Percentiles rank a stretch among this genome's conserved stretches.
Evolutionary conservation across 2,329 filamentous ascomycete species (phyloP).

Genomic region (Exserohilum rostratum): DNA sequence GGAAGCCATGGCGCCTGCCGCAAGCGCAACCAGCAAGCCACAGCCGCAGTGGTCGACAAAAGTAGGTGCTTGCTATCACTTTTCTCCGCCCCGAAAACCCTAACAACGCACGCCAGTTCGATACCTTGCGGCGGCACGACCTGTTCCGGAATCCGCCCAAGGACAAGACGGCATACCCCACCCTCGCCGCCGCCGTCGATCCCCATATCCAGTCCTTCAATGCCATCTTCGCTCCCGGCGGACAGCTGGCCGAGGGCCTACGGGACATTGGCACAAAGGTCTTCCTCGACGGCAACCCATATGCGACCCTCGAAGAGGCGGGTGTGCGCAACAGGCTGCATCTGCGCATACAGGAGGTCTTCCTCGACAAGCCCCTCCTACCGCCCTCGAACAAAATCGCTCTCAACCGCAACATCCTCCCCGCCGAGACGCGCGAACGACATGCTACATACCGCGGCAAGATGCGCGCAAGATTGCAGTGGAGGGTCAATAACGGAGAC

Average conservation of each 20-base stretch:
- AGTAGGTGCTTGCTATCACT: slow-evolving; percentile 4
- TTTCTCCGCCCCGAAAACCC: background rate
- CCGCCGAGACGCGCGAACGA: slow-evolving; percentile 91
- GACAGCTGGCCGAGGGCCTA: slow-evolving; percentile 75
- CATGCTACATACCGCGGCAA: slow-evolving; percentile 90
- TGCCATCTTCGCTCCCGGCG: slow-evolving; percentile 77
- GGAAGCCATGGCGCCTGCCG: slow-evolving; percentile 38
- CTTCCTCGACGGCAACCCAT: slow-evolving; percentile 78
- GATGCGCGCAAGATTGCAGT: slow-evolving; percentile 82
- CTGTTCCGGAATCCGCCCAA: slow-evolving; percentile 88
- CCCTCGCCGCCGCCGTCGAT: slow-evolving; percentile 81
- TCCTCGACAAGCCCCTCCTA: slow-evolving; percentile 79
- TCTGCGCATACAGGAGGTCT: slow-evolving; percentile 79
- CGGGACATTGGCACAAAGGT: slow-evolving; percentile 89
- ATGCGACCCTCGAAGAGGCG: slow-evolving; percentile 60
- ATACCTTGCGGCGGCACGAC: slow-evolving; percentile 83
- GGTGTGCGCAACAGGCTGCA: slow-evolving; percentile 74
- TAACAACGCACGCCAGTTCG: slow-evolving; percentile 56
- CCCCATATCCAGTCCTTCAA: slow-evolving; percentile 98
- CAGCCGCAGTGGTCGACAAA: slow-evolving; percentile 74
- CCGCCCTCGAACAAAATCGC: slow-evolving; percentile 84
- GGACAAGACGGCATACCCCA: slow-evolving; percentile 86
- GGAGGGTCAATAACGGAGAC: slow-evolving; percentile 84
- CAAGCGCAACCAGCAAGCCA: slow-evolving; percentile 57
- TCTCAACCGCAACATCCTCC: slow-evolving; percentile 80